These are phyloP conservation scores for Trypanosoma lewisi DNA, from an alignment of 208 protist genomes.

Conservation along the genomic window DNA sequence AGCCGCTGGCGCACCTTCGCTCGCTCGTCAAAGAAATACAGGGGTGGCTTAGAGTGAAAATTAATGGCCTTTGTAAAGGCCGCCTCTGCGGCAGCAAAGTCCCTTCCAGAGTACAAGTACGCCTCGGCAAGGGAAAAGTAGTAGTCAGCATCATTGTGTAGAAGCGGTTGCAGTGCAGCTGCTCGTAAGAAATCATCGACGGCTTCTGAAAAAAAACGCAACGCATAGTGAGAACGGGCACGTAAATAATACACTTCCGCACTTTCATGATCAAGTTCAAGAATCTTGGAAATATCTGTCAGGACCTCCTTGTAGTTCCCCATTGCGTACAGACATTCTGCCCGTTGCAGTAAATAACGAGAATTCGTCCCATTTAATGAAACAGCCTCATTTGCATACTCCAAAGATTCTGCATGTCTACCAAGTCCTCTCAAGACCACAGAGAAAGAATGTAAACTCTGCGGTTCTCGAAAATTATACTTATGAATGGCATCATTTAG, in stretches of 20 bases:
- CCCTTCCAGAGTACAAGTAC: conserved; percentile 21
- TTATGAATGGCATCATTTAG: conserved; percentile 33
- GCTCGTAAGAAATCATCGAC: conserved; percentile 60
- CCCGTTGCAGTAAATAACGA: conserved; percentile 30
- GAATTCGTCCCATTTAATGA: conserved; percentile 22
- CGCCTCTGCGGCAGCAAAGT: conserved; percentile 35
- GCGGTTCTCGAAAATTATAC: conserved; percentile 24
- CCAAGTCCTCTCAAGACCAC: conserved; percentile 41
- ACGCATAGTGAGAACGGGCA: conserved; percentile 72
- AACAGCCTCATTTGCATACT: conserved; percentile 41
- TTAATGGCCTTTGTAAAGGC: conserved; percentile 53
- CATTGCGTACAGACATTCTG: conserved; percentile 34
- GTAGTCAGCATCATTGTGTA: conserved; percentile 35
- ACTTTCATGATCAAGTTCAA: conserved; percentile 18
- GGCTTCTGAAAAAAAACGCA: conserved; percentile 44
- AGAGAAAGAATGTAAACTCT: conserved; percentile 54
- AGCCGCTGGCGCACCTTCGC: conserved; percentile 82
- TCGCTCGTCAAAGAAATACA: conserved; percentile 72
- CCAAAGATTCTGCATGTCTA: conserved; percentile 42
- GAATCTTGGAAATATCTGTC: conserved; percentile 17
- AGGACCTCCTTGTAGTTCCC: conserved; percentile 25
- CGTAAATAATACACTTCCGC: conserved; percentile 79
- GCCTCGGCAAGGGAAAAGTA: conserved; percentile 55
- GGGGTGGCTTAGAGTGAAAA: conserved; percentile 9
- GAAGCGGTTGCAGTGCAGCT: conserved; percentile 31